Evolutionary conservation across 179 eudicot genomes (phyloP).

Genomic region (Carnegiea gigantea): DNA sequence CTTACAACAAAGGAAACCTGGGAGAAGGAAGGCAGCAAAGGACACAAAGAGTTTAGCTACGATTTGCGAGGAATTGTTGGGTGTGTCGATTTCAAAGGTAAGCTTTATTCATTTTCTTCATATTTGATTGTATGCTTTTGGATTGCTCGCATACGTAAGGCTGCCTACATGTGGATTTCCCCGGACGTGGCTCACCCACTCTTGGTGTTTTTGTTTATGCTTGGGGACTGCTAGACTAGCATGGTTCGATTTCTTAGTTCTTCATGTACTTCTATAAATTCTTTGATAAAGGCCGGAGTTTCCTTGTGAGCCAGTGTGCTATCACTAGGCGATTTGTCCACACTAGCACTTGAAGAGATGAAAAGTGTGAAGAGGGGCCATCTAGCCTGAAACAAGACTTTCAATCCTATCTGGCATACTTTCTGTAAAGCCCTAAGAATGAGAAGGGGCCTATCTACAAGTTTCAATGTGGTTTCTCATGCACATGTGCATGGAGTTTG

Average conservation of each 20-base stretch:
- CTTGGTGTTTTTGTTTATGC: too few species aligned
- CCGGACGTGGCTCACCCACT: too few species aligned
- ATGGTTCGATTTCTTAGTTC: not conserved
- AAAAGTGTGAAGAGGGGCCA: not conserved
- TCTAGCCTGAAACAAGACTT: not conserved
- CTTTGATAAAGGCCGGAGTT: not conserved
- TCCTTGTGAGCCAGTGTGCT: not conserved
- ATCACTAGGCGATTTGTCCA: not conserved
- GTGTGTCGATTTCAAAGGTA: conserved; percentile 81
- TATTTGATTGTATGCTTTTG: not conserved
- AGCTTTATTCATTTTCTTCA: not conserved
- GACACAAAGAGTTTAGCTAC: conserved; percentile 81
- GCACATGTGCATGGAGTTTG: not conserved
- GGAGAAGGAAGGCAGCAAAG: conserved; percentile 52
- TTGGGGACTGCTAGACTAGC: not conserved
- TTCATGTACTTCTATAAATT: not conserved
- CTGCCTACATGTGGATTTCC: too few species aligned
- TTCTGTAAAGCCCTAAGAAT: not conserved
- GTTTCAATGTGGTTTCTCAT: not conserved
- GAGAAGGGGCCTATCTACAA: not conserved
- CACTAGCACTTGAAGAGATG: not conserved
- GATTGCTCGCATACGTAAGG: too few species aligned
- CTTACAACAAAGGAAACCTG: conserved; percentile 51
- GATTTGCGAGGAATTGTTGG: conserved; percentile 77
- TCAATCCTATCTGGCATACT: not conserved